Base-by-base conservation (phyloP, 1,284 basidiomycete species). In the Leccinum pachyderme region DNA sequence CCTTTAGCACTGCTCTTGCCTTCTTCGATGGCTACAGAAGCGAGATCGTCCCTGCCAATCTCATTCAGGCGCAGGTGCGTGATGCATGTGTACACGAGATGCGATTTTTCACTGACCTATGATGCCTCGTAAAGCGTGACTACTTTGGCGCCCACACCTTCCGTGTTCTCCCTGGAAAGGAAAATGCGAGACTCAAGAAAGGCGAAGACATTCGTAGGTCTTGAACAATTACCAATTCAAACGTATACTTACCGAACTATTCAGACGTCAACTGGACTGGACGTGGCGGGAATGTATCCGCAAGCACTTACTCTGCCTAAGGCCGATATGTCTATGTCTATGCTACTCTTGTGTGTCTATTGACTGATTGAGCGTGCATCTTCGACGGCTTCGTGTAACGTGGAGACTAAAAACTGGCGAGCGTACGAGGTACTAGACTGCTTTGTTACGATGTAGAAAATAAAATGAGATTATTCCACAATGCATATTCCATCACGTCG, bases 21-120 rank as follows among this genome's bases (percentile, higher is more conserved):
- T 99, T 99, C 90, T 98, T 97, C 73, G 97, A 99, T 75, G 97
- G 97, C 51, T 99, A 98, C 83, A 79, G 89, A 70, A 90, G 87
- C 62, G 96, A 95, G 69, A 80, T 91, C 60, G 83, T 98, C 55
- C 93, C 96, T 39, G 97, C 97, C 57, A 95, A 95, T 80, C 80
- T 99, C 60, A 77, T 98, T 66, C 96, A 99, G 79, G 96, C 84
- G 53, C 96, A 98, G 79, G 86, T 86, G 59, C 35, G 73, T 46
- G 28, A 49, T 43, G 2, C 9, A 31, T 41, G 43, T 32, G 7
- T 51, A 22, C 18, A 5, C 27, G 44, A 18, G 18, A 24, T 52
- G 35, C 24, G 48, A 32, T 27, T 2, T 18, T 51, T 49, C 52
- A 51, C 29, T 80, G 53, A 76, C 76, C 66, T 79, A 29, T 71